These are phyloP conservation scores for Secale cereale DNA, from an alignment of 176 grass and related monocot genomes.

Conservation along the genomic window DNA sequence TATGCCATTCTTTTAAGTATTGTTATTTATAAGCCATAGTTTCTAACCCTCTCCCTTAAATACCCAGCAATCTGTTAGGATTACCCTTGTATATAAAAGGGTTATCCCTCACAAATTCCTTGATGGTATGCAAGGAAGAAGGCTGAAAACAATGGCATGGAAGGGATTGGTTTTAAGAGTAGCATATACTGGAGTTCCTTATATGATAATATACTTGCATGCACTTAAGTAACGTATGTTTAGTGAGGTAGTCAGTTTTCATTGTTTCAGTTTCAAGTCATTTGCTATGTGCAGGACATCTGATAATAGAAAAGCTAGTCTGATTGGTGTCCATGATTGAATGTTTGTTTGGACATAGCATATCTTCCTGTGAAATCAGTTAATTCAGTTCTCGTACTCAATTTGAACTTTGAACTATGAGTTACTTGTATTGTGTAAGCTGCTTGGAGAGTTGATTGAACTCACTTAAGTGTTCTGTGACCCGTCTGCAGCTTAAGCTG, in stretches of 20 bases:
- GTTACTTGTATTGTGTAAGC: constrained; percentile 4
- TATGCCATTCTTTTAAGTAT: no score
- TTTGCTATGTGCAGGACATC: not conserved
- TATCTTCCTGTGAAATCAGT: not conserved
- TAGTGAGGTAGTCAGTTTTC: not conserved
- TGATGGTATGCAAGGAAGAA: not conserved
- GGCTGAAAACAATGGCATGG: not conserved
- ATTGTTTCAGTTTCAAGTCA: constrained; percentile 11
- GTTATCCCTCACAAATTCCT: no score
- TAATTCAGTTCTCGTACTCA: not conserved
- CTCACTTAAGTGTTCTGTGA: constrained; percentile 36
- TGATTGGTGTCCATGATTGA: not conserved
- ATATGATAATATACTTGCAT: not conserved
- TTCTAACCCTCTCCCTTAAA: no score
- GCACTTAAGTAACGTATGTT: not conserved
- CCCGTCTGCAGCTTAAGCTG: constrained; percentile 56
- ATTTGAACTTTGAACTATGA: not conserved
- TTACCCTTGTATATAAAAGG: no score
- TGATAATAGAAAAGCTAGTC: constrained; percentile 12
- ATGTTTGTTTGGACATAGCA: not conserved
- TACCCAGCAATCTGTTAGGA: no score
- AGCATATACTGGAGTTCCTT: not conserved
- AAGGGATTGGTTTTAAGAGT: not conserved
- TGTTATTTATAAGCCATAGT: no score
- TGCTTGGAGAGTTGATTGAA: constrained; percentile 22